Evolutionary conservation across 306 rosid genomes (phyloP).

Genomic region (Dryas drummondii): DNA sequence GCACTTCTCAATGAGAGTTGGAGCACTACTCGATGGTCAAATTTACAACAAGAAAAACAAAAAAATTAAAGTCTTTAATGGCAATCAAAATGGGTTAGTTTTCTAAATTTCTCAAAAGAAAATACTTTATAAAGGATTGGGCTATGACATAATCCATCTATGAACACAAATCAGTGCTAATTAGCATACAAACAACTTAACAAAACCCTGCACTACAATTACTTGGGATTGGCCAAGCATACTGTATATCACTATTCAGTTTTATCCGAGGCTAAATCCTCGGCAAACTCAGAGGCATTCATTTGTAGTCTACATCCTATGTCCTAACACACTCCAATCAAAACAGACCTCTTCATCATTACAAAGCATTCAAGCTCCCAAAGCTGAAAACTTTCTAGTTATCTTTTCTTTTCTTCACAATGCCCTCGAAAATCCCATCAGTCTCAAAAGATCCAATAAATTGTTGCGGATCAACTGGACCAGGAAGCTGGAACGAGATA

Average conservation of each 20-base stretch:
- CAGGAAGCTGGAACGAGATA: slow-evolving; percentile 68
- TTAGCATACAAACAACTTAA: background rate
- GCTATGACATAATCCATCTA: background rate
- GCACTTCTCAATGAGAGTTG: too few species aligned
- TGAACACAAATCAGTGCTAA: background rate
- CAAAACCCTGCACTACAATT: background rate
- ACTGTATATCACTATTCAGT: background rate
- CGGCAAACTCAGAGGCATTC: background rate
- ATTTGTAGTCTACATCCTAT: background rate
- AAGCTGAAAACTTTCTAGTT: background rate
- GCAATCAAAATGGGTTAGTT: too few species aligned
- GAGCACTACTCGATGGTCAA: too few species aligned
- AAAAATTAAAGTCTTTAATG: too few species aligned
- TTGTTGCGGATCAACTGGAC: slow-evolving; percentile 68
- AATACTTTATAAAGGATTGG: background rate
- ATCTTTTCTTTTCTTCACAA: slow-evolving; percentile 61
- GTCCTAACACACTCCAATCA: background rate
- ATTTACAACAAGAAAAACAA: too few species aligned
- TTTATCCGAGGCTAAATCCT: background rate
- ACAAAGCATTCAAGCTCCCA: background rate
- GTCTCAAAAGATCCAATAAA: slow-evolving; percentile 66
- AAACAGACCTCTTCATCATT: background rate
- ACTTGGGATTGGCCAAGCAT: background rate
- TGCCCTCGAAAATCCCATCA: slow-evolving; percentile 79
- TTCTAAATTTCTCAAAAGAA: background rate